Conservation (phyloP, 75 land plant genomes). For the Azolla pinnata region DNA sequence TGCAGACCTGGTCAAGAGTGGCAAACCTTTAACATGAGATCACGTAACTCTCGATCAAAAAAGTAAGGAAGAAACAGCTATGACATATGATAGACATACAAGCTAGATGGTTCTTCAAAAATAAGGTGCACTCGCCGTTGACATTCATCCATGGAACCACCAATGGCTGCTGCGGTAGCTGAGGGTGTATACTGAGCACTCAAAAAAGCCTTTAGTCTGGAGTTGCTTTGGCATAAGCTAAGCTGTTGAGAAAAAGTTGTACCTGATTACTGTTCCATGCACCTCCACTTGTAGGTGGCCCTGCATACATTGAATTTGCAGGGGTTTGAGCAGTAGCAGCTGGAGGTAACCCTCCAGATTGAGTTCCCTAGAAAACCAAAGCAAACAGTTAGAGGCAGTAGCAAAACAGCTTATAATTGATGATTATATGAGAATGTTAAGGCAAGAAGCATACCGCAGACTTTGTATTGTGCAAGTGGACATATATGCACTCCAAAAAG, state of each 20-base stretch:
- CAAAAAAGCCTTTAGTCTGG: no score
- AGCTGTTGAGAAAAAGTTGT: no score
- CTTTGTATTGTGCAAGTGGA: constrained; percentile 36
- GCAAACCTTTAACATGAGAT: no score
- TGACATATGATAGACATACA: constrained; percentile 14
- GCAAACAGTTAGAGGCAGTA: no score
- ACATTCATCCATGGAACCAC: constrained; percentile 29
- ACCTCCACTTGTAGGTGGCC: not conserved
- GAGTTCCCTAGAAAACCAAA: not conserved
- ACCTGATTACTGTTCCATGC: no score
- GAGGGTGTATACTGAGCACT: constrained; percentile 20
- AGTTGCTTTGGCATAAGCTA: no score
- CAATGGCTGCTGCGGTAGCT: constrained; percentile 5
- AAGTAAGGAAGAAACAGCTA: not conserved
- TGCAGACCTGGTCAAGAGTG: constrained; percentile 34
- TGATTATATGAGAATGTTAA: not conserved
- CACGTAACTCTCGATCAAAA: no score
- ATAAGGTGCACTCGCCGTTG: constrained; percentile 33
- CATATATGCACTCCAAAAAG: constrained; percentile 59
- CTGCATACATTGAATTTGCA: not conserved
- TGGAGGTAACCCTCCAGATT: no score
- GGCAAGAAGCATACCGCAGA: constrained; percentile 28
- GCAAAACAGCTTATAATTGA: no score
- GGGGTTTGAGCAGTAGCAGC: no score
- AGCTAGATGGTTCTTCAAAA: constrained; percentile 41